A percentile compares a stretch with the other conserved stretches of the same genome.
phyloP scores from a whole-genome alignment of 768 basidiomycete genomes.

The Tylopilus sp. region DNA sequence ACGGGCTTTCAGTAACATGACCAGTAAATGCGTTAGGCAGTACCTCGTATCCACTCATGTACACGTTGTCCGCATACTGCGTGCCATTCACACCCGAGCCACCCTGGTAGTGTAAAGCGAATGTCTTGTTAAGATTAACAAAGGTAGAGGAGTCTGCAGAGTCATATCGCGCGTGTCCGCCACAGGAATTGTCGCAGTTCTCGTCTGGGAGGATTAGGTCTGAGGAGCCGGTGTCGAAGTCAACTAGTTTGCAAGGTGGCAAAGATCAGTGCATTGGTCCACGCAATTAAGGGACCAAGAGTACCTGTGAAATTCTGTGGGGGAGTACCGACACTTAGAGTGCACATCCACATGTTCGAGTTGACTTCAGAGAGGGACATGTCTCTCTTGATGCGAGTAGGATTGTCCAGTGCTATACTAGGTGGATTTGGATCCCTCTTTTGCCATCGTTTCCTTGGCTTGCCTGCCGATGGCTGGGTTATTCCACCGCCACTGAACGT shows the following conservation, averaged over 20 bases:
- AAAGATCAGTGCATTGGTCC: background rate
- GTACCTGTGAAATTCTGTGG: conserved; percentile 41
- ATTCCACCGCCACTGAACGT: background rate
- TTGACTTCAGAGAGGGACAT: conserved; percentile 36
- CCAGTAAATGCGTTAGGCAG: conserved; percentile 13
- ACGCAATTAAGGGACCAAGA: background rate
- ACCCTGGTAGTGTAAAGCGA: conserved; percentile 36
- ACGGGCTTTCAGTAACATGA: conserved; percentile 2
- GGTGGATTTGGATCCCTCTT: background rate
- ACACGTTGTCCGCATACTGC: conserved; percentile 43
- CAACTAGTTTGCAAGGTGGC: conserved; percentile 36
- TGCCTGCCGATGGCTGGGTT: background rate
- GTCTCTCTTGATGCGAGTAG: conserved; percentile 24
- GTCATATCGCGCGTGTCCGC: conserved; percentile 31
- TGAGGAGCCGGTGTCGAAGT: conserved; percentile 52
- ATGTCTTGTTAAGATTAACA: conserved; percentile 19
- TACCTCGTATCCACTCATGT: conserved; percentile 36
- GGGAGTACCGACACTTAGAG: conserved; percentile 48
- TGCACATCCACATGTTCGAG: conserved; percentile 44
- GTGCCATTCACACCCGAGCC: conserved; percentile 38
- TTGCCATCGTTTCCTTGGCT: conserved; percentile 6
- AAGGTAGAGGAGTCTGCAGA: conserved; percentile 32
- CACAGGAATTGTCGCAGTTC: conserved; percentile 30
- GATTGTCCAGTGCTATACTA: background rate
- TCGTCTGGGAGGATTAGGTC: conserved; percentile 43